Evolutionary conservation across 2,329 filamentous ascomycete genomes (phyloP).

Genomic region (Cladosporium velox): DNA sequence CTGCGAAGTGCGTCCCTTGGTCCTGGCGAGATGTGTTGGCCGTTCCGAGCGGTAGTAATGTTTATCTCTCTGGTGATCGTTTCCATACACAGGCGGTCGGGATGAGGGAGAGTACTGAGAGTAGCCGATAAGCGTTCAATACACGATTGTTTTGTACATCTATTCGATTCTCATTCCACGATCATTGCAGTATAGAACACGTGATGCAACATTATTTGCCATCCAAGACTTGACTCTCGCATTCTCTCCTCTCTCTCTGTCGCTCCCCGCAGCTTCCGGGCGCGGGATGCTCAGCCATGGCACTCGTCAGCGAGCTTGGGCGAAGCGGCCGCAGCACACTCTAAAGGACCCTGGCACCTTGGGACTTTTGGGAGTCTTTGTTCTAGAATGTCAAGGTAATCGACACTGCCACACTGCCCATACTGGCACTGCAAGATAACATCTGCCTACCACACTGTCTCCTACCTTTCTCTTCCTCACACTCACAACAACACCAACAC

Average conservation of each 20-base stretch:
- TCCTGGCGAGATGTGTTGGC: not conserved
- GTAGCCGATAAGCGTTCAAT: not conserved
- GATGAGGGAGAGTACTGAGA: not conserved
- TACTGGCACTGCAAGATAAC: not conserved
- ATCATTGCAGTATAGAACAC: not conserved
- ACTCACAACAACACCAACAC: not conserved
- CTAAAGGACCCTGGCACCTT: not conserved
- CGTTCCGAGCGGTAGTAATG: too few relatives aligned
- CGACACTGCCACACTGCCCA: not conserved
- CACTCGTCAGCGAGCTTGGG: conserved; percentile 3
- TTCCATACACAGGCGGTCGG: not conserved
- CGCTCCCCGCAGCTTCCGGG: not conserved
- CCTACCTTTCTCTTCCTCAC: not conserved
- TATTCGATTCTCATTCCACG: not conserved
- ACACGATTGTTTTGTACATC: not conserved
- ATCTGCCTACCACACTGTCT: not conserved
- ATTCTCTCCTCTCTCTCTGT: not conserved
- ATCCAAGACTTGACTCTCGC: not conserved
- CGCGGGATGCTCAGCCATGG: conserved; percentile 7
- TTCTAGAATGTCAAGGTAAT: conserved; percentile 9
- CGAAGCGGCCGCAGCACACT: conserved; percentile 8
- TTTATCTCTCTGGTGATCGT: not conserved
- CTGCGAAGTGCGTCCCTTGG: not conserved
- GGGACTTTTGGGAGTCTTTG: not conserved
- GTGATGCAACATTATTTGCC: not conserved